phyloP scores from a whole-genome alignment of 441 rosid genomes.

The Populus hybrid region DNA sequence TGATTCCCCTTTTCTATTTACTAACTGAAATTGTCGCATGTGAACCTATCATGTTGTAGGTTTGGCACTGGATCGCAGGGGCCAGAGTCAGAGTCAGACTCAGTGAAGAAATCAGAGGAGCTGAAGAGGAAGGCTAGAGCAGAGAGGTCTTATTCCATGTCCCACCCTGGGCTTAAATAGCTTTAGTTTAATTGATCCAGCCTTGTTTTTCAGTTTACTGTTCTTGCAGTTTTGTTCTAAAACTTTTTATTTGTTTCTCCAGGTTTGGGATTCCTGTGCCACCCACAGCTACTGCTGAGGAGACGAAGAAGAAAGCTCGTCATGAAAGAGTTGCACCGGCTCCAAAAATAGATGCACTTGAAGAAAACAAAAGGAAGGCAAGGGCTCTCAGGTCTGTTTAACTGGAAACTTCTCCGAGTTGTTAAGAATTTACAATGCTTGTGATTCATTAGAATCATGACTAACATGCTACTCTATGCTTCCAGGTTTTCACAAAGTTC shows the following conservation, averaged over 20 bases:
- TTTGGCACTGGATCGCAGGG: conserved; percentile 24
- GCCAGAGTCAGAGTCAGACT: conserved; percentile 27
- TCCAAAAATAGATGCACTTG: conserved; percentile 43
- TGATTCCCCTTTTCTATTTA: not conserved
- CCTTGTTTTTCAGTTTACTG: conserved; percentile 4
- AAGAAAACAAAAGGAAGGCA: conserved; percentile 82
- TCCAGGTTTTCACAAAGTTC: conserved; percentile 62
- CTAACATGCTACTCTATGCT: not conserved
- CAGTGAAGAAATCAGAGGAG: conserved; percentile 58
- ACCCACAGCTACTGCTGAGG: conserved; percentile 45
- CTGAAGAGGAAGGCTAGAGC: conserved; percentile 91
- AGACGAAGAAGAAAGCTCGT: conserved; percentile 83
- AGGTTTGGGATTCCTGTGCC: conserved; percentile 77
- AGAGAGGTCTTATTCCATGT: conserved; percentile 55
- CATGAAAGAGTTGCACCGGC: conserved; percentile 61
- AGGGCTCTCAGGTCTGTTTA: conserved; percentile 63
- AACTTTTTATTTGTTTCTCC: conserved; percentile 6
- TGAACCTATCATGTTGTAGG: not conserved
- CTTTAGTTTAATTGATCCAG: not conserved
- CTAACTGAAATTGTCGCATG: not conserved
- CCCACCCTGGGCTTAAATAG: not conserved
- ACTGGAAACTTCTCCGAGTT: not conserved
- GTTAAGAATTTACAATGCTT: not conserved
- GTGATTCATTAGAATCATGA: not conserved
- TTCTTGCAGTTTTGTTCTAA: not conserved